These are phyloP conservation scores for Mycena amicta DNA, from an alignment of 768 basidiomycete species.

Conservation along the genomic window DNA sequence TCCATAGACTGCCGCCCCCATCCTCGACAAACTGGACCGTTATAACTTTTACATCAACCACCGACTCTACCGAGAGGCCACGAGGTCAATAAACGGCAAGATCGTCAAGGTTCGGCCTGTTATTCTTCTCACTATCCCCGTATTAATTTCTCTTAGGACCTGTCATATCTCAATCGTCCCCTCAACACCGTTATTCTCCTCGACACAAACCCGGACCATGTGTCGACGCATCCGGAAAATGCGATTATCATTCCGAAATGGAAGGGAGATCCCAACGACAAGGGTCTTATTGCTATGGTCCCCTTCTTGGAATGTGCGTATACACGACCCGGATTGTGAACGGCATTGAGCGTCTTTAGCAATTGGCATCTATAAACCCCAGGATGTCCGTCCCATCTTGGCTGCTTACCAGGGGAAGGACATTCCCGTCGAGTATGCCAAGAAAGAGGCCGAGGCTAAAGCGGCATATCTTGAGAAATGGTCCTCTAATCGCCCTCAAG, in stretches of 20 bases:
- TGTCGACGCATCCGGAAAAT: constrained; percentile 83
- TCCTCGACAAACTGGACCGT: constrained; percentile 92
- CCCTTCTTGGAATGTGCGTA: constrained; percentile 92
- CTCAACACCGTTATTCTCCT: constrained; percentile 86
- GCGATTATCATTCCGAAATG: constrained; percentile 82
- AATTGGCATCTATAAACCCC: constrained; percentile 86
- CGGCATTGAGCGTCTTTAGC: constrained; percentile 47
- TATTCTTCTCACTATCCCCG: not conserved
- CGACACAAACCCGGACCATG: constrained; percentile 83
- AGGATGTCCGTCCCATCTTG: constrained; percentile 87
- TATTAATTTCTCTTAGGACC: constrained; percentile 56
- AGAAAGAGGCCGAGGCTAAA: constrained; percentile 84
- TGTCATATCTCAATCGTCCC: constrained; percentile 93
- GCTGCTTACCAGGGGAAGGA: constrained; percentile 85
- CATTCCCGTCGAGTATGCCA: constrained; percentile 86
- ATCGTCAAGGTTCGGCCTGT: constrained; percentile 72
- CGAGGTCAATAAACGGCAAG: constrained; percentile 77
- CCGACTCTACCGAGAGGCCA: constrained; percentile 91
- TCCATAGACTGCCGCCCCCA: constrained; percentile 80
- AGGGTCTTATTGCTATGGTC: constrained; percentile 86
- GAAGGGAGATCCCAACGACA: constrained; percentile 73
- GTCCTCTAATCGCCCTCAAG: constrained; percentile 50
- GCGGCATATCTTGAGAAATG: constrained; percentile 79
- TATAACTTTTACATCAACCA: constrained; percentile 89
- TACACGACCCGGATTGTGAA: constrained; percentile 18